Evolutionary conservation across 1,139 yeast genomes (phyloP).

Genomic region (Blastobotrys ciferrii): DNA sequence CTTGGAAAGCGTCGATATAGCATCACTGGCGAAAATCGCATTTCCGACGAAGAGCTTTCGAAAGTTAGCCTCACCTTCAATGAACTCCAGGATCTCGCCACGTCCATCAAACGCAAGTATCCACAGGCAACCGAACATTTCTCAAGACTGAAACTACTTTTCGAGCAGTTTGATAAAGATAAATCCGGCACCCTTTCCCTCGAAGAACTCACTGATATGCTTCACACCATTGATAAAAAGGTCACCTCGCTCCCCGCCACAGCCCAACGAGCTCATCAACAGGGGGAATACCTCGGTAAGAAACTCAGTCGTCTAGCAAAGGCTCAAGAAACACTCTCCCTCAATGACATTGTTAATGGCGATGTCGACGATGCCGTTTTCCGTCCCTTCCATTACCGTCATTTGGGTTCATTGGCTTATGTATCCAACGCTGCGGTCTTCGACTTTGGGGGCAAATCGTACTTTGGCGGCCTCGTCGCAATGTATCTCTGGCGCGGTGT

Average conservation of each 20-base stretch:
- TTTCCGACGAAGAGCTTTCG: conserved; percentile 39
- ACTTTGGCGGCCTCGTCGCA: conserved; percentile 60
- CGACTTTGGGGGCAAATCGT: conserved; percentile 51
- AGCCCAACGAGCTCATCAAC: conserved; percentile 67
- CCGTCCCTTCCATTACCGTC: conserved; percentile 56
- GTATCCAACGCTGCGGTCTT: conserved; percentile 65
- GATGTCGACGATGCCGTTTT: conserved; percentile 54
- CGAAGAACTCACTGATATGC: conserved; percentile 47
- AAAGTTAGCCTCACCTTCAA: conserved; percentile 45
- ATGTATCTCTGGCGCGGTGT: conserved; percentile 68
- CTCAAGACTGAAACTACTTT: conserved; percentile 47
- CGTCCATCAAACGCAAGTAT: conserved; percentile 45
- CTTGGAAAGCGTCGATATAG: conserved; percentile 26
- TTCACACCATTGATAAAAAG: conserved; percentile 55
- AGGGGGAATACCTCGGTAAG: conserved; percentile 58
- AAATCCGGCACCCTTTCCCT: conserved; percentile 49
- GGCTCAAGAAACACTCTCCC: conserved; percentile 37
- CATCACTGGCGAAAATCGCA: conserved; percentile 24
- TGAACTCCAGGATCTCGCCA: conserved; percentile 48
- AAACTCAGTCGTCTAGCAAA: conserved; percentile 51
- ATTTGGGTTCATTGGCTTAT: conserved; percentile 61
- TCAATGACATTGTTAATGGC: conserved; percentile 45
- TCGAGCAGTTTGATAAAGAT: conserved; percentile 49
- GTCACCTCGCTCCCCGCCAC: conserved; percentile 66
- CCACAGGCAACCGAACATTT: conserved; percentile 61